Conservation (phyloP, 345 rosid species). For the Aethionema arabicum region DNA sequence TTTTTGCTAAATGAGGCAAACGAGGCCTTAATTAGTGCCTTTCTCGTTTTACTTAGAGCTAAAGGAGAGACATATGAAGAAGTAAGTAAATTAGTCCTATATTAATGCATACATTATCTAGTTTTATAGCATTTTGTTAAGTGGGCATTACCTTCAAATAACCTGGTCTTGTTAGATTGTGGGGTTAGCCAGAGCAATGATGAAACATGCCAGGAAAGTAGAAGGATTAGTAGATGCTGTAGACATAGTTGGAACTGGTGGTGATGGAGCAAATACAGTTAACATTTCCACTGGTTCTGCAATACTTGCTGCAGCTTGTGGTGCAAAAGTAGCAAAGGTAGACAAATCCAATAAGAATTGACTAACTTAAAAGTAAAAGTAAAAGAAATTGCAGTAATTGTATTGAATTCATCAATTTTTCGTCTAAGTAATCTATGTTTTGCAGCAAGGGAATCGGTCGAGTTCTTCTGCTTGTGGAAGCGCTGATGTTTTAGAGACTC, state of each 20-base stretch:
- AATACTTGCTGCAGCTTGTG: conserved; percentile 91
- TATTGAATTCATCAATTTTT: background rate
- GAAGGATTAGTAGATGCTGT: conserved; percentile 73
- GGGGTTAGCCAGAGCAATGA: conserved; percentile 86
- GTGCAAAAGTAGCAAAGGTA: conserved; percentile 97
- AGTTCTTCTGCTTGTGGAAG: conserved; percentile 99
- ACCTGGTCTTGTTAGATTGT: conserved; percentile 49
- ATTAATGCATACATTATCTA: background rate
- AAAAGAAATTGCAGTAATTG: background rate
- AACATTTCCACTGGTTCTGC: conserved; percentile 96
- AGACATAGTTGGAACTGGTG: conserved; percentile 94
- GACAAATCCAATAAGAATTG: background rate
- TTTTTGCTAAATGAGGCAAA: conserved; percentile 56
- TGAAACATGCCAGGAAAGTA: conserved; percentile 71
- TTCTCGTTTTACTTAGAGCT: conserved; percentile 81
- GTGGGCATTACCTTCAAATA: background rate
- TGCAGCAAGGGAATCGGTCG: conserved; percentile 93
- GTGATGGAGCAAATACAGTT: conserved; percentile 94
- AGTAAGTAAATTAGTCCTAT: conserved; percentile 37
- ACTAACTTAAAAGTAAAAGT: background rate
- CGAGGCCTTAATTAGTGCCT: conserved; percentile 82
- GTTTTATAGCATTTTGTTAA: background rate
- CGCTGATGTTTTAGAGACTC: conserved; percentile 85
- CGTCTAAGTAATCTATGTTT: background rate
- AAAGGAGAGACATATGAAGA: conserved; percentile 96